Evolutionary conservation across 192 early-diverging fungal species (phyloP), one percentile per base, ranked within the genome.

Genomic region (Allomyces macrogynus): DNA sequence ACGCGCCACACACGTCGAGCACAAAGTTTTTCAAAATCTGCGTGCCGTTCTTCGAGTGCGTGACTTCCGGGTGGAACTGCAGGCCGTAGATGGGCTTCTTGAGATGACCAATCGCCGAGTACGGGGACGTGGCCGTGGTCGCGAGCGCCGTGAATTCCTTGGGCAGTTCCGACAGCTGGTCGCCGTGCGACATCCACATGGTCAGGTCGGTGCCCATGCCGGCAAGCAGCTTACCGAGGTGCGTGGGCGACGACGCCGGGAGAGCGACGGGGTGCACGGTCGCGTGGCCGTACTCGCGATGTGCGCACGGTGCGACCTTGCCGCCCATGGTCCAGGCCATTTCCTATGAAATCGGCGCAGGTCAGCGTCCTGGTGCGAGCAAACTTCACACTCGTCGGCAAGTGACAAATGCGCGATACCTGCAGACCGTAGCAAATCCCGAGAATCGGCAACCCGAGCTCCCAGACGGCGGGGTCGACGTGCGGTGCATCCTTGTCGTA

Each of bases 351-450:
- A n/a, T n/a, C n/a, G n/a, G n/a, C n/a, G n/a, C n/a, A n/a, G n/a
- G n/a, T n/a, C n/a, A n/a, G n/a, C n/a, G n/a, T n/a, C n/a, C n/a
- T n/a, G n/a, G n/a, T n/a, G n/a, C n/a, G n/a, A n/a, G n/a, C n/a
- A n/a, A n/a, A n/a, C n/a, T n/a, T n/a, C n/a, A n/a, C n/a, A n/a
- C n/a, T n/a, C n/a, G n/a, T n/a, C n/a, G n/a, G n/a, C n/a, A 40
- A 40, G 23, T n/a, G n/a, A n/a, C n/a, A n/a, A n/a, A 24, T 8
- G 22, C 18, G 62, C 23, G 23, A n/a, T 74, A 80, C 80, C 73
- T 98, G 95, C 68, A 99, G 82, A 64, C 95, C 95, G 69, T 96
- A 99, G 80, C 95, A 99, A 74, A 99, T 99, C 71, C 95, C 95
- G 27, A 99, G 84, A 26, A 96, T 80, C 20, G 95, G 93, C 42